Evolutionary conservation across 768 basidiomycete genomes (phyloP).

Genomic region (Trametes punicea): DNA sequence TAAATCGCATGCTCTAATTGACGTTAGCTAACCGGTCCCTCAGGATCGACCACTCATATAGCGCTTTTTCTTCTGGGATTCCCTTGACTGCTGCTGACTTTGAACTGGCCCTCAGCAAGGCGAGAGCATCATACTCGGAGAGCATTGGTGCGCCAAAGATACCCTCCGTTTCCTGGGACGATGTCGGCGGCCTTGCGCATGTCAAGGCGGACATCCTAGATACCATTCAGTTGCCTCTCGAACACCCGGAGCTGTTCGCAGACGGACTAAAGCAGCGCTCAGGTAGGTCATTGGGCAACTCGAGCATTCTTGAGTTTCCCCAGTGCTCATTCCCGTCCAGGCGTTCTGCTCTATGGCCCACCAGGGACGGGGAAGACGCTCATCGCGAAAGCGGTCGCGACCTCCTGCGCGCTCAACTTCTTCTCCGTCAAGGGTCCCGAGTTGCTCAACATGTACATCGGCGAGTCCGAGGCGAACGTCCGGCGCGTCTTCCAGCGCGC

Average conservation of each 20-base stretch:
- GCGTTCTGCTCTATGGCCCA: slow-evolving; percentile 89
- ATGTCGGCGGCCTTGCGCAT: slow-evolving; percentile 85
- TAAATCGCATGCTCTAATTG: neutral
- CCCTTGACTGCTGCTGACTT: slow-evolving; percentile 63
- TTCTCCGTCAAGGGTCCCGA: slow-evolving; percentile 98
- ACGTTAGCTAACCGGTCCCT: neutral
- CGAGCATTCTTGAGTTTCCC: neutral
- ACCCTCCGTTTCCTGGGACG: slow-evolving; percentile 94
- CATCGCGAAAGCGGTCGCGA: slow-evolving; percentile 94
- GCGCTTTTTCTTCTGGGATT: slow-evolving; percentile 37
- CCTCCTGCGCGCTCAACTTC: slow-evolving; percentile 92
- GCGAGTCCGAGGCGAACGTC: slow-evolving; percentile 97
- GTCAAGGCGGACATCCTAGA: slow-evolving; percentile 94
- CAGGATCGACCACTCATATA: slow-evolving; percentile 20
- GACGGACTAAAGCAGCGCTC: slow-evolving; percentile 94
- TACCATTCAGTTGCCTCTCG: slow-evolving; percentile 89
- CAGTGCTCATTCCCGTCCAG: slow-evolving; percentile 37
- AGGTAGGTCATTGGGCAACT: slow-evolving; percentile 42
- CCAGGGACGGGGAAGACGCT: slow-evolving; percentile 96
- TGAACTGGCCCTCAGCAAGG: slow-evolving; percentile 63
- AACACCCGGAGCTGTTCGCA: slow-evolving; percentile 86
- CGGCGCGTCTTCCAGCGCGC: slow-evolving; percentile 89
- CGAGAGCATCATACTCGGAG: slow-evolving; percentile 78
- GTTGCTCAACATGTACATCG: slow-evolving; percentile 96
- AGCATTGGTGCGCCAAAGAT: slow-evolving; percentile 97